Evolutionary conservation across 371 early-diverging fungal genomes (phyloP), one percentile per base, ranked within the genome.

Genomic region (Blyttiomyces sp.): DNA sequence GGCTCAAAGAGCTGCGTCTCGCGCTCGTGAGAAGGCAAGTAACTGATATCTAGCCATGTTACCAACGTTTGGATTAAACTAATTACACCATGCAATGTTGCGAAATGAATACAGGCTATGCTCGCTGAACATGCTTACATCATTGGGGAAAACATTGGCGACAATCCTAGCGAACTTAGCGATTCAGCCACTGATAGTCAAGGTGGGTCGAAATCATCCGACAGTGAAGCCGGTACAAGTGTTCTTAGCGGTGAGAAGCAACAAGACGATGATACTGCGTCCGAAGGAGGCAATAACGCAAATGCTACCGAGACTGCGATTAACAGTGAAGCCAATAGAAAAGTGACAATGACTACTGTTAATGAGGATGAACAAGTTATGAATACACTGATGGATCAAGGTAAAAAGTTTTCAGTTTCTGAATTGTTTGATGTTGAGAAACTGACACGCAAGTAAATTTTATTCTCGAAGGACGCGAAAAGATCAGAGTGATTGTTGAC

Each of bases 1-100:
- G 56, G 43, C 54, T 23, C 54, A 60, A 36, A 28, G 56, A 21
- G 0, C 28, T n/a, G 66, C 66, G 21, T 43, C 49, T 7, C 39
- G 60, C 19, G 46, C 13, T 26, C 59, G 66, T 13, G 66, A 65
- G 34, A 65, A 48, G 48, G 66, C 54, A 34, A 46, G 6, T 39
- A n/a, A n/a, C 39, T 39, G 39, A n/a, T 11, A 11, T 39, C 39
- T 11, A n/a, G n/a, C 13, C 39, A n/a, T 39, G 39, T 11, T 11
- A 13, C 39, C n/a, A 13, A n/a, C 13, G n/a, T 11, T 39, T n/a
- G n/a, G n/a, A 39, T n/a, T 13, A 13, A 11, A 39, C 39, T 13
- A n/a, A n/a, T 39, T 11, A n/a, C 13, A n/a, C 13, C 11, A n/a
- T 11, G 39, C 13, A 11, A 13, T n/a, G 13, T n/a, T 39, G 39